Base-by-base conservation (phyloP, 176 grass and related monocot species). In the Secale cereale region DNA sequence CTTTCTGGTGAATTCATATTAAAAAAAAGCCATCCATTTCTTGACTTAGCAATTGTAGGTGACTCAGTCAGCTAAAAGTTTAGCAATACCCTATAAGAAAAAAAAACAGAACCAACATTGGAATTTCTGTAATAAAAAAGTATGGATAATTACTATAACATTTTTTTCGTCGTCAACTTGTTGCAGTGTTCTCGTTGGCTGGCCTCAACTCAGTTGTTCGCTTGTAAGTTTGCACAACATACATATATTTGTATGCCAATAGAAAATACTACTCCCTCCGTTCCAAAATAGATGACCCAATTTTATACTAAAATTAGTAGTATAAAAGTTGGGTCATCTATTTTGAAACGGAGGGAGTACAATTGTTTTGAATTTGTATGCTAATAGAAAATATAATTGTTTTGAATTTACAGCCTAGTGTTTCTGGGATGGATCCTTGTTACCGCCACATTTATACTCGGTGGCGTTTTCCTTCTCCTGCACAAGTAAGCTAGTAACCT, bases 341-440 rank as follows among this genome's bases (percentile, higher is more conserved):
- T n/a, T n/a, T n/a, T n/a, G n/a, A n/a, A n/a, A n/a, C n/a, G n/a
- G n/a, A n/a, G n/a, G n/a, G n/a, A n/a, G n/a, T n/a, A n/a, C n/a
- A n/a, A n/a, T n/a, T n/a, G n/a, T n/a, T n/a, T n/a, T n/a, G n/a
- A n/a, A 59, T 40, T 66, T 1, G 16, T 52, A 48, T 80, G 15
- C 65, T 80, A 45, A 86, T 10, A 63, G 10, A 27, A 46, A 28
- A 19, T 63, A 20, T 46, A 25, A 6, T 70, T 50, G 8, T 33
- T 17, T 0, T 26, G 65, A 73, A 23, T 85, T 85, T 70, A 23
- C 85, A 97, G 94, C 67, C 77, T 83, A 43, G 80, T 94, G 54
- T 81, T 92, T 46, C 27, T 86, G 12, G 94, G 86, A 67, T 97
- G 94, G 94, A 91, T 97, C 62, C 69, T 94, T 4, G 61, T 97